phyloP scores from a whole-genome alignment of 2,329 filamentous ascomycete species.

The Akanthomyces muscarius region DNA sequence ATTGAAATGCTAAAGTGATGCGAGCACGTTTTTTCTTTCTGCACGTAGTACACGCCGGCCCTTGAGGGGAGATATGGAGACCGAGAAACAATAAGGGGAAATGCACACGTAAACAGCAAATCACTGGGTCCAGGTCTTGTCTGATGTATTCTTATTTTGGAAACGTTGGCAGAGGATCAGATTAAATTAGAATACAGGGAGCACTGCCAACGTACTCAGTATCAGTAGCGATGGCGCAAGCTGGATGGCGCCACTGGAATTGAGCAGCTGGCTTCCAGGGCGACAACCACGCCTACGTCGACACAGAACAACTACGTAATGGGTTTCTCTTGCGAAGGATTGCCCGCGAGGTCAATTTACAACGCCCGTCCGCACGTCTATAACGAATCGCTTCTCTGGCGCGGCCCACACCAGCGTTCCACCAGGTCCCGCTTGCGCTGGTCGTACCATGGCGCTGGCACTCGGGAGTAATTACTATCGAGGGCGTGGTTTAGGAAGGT shows the following conservation, averaged over 20 bases:
- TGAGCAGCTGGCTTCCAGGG: background rate
- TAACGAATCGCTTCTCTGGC: background rate
- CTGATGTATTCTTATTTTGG: slow-evolving; percentile 2
- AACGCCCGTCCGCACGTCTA: background rate
- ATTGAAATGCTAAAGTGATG: background rate
- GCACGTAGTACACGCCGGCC: background rate
- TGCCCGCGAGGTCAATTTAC: background rate
- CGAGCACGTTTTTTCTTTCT: background rate
- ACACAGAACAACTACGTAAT: background rate
- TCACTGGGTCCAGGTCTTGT: background rate
- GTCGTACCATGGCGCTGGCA: background rate
- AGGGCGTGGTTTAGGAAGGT: background rate
- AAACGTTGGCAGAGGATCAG: background rate
- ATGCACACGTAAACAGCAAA: background rate
- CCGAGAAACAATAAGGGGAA: background rate
- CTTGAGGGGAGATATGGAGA: background rate
- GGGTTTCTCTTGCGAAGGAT: background rate
- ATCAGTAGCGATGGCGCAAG: background rate
- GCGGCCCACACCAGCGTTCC: background rate
- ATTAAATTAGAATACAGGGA: background rate
- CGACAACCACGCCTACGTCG: no score
- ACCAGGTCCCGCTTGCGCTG: slow-evolving; percentile 1
- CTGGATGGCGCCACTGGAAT: background rate
- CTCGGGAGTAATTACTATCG: background rate
- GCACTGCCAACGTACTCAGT: background rate